Evolutionary conservation across 2,329 filamentous ascomycete genomes (phyloP), one percentile per base, ranked within the genome.

Genomic region (Lecanicillium sp.): DNA sequence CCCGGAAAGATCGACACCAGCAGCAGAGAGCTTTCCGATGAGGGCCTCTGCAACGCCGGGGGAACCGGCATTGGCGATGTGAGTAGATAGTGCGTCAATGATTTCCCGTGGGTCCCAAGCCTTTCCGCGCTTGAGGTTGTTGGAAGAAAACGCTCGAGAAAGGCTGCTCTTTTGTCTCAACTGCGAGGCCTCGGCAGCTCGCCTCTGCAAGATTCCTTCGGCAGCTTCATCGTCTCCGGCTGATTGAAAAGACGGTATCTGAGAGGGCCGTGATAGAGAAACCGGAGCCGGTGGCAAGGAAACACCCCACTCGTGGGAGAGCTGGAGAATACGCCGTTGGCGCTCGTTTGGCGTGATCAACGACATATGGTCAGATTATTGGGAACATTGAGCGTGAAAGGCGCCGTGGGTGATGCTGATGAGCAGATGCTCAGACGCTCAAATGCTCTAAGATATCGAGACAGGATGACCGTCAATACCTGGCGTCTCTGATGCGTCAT

Each of bases 21-120:
- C 65, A 2, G 59, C 53, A 27, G 62, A 58, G 25, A 78, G 55
- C 52, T 70, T 73, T 4, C 54, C 58, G 20, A 78, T 65, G 17
- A 78, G 60, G 1, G 69, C 70, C 48, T 77, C 70, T n/a, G 71
- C 73, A 4, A 78, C 67, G 8, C 68, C 73, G 0, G 73, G 64
- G 1, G 70, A 65, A 11, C 73, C 72, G 13, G 55, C 56, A 33
- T 65, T 69, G 27, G 60, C 54, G 40, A 78, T 62, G 48, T 73
- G 71, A 30, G 59, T 56, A 33, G 67, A 58, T 37, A 78, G 59
- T 12, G 67, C 66, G 35, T 69, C 66, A 35, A 75, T 68, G 15
- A 77, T 64, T 44, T 77, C 67, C 31, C 62, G 65, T 9, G 70
- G 62, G 19, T 75, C 69, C 65, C 68, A 74, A 30, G 60, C 51